Evolutionary conservation across 2,329 filamentous ascomycete genomes (phyloP).

Genomic region (Phaeophleospora eucalypticola): DNA sequence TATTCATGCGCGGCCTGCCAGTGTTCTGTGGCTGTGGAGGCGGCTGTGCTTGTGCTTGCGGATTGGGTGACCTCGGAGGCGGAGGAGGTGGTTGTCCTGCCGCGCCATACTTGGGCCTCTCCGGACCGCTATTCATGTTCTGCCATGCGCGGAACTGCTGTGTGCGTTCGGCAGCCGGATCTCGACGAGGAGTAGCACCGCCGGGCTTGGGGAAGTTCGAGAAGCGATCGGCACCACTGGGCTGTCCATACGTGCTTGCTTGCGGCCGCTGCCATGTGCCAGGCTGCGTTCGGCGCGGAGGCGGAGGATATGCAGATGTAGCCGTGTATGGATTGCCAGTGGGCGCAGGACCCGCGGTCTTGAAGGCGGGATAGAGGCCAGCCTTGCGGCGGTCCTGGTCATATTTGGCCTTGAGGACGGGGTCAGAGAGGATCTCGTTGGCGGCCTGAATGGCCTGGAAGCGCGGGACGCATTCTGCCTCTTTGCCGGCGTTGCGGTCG

Average conservation of each 20-base stretch:
- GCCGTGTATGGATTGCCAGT: slow-evolving; percentile 38
- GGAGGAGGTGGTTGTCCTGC: slow-evolving; percentile 15
- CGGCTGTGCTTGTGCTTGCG: slow-evolving; percentile 21
- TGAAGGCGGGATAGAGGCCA: slow-evolving; percentile 34
- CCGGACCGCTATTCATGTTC: slow-evolving; percentile 43
- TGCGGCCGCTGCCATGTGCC: slow-evolving; percentile 33
- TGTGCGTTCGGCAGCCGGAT: slow-evolving; percentile 38
- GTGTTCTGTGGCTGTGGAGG: slow-evolving; percentile 6
- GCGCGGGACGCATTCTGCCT: slow-evolving; percentile 72
- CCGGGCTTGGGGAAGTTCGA: slow-evolving; percentile 38
- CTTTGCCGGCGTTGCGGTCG: slow-evolving; percentile 80
- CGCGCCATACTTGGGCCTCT: slow-evolving; percentile 22
- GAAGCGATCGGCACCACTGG: slow-evolving; percentile 43
- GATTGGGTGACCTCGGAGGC: slow-evolving; percentile 18
- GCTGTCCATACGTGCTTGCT: slow-evolving; percentile 16
- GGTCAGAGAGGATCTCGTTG: slow-evolving; percentile 68
- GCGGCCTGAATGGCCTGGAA: slow-evolving; percentile 86
- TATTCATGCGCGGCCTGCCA: slow-evolving; percentile 17
- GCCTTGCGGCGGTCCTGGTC: slow-evolving; percentile 57
- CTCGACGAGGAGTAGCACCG: slow-evolving; percentile 30
- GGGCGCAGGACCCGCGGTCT: slow-evolving; percentile 14
- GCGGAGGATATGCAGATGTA: slow-evolving; percentile 40
- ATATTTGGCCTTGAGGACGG: slow-evolving; percentile 56
- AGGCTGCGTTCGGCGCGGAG: slow-evolving; percentile 42
- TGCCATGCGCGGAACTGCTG: slow-evolving; percentile 49